Percentiles rank a stretch among this genome's conserved stretches.
phyloP scores from a whole-genome alignment of 345 rosid species.

The Populus nigra region DNA sequence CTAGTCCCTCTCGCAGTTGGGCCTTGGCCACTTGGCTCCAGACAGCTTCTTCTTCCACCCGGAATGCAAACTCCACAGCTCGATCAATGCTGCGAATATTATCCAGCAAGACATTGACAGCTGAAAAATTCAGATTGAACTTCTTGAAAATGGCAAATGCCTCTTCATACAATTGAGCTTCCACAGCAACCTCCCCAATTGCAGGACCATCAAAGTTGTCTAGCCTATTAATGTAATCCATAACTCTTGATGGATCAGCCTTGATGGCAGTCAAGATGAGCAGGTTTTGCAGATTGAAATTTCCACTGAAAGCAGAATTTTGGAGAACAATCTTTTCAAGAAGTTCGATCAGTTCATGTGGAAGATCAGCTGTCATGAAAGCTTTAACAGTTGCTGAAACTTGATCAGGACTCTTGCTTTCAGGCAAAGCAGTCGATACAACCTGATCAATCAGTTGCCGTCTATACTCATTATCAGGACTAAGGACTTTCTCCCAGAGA shows the following conservation, averaged over 20 bases:
- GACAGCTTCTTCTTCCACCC: slow-evolving; percentile 96
- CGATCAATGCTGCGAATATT: slow-evolving; percentile 67
- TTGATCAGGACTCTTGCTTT: slow-evolving; percentile 88
- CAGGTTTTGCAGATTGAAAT: slow-evolving; percentile 87
- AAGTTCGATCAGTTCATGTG: slow-evolving; percentile 79
- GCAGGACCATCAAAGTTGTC: slow-evolving; percentile 98
- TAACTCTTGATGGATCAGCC: slow-evolving; percentile 93
- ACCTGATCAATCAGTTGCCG: slow-evolving; percentile 96
- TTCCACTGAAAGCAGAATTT: slow-evolving; percentile 96
- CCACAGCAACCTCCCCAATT: slow-evolving; percentile 94
- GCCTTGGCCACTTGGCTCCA: slow-evolving; percentile 98
- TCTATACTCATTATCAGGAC: slow-evolving; percentile 69
- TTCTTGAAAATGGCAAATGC: slow-evolving; percentile 77
- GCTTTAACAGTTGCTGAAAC: slow-evolving; percentile 83
- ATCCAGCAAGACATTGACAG: slow-evolving; percentile 67
- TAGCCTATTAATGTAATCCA: slow-evolving; percentile 89
- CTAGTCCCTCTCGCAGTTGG: slow-evolving; percentile 89
- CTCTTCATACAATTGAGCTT: slow-evolving; percentile 82
- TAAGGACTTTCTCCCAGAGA: slow-evolving; percentile 93
- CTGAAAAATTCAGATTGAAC: slow-evolving; percentile 70
- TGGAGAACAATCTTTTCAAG: slow-evolving; percentile 96
- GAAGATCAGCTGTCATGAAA: slow-evolving; percentile 79
- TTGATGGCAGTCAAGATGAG: slow-evolving; percentile 94
- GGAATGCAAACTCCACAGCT: slow-evolving; percentile 93
- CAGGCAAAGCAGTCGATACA: slow-evolving; percentile 91